Evolutionary conservation across 345 rosid species (phyloP), one percentile per base, ranked within the genome.

Genomic region (Gossypium raimondii): DNA sequence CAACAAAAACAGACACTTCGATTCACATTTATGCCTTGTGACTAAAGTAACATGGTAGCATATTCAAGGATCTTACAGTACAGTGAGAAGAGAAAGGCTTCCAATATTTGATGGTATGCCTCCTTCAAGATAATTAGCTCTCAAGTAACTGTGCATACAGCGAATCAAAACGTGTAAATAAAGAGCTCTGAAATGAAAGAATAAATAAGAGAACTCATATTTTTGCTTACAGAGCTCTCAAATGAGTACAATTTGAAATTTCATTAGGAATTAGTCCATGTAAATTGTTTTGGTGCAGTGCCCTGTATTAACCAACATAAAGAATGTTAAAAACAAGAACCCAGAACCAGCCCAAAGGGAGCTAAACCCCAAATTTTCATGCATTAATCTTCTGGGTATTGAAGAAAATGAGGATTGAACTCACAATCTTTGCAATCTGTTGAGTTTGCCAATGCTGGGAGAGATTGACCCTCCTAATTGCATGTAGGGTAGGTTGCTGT

Each of bases 81-180:
- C 91, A 69, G 84, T 85, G 76, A 94, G 97, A 72, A 82, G 82
- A 3, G 92, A 81, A 67, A 92, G 97, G 80, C 89, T 92, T 77
- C 97, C 98, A 13, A 92, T 84, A 77, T 84, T 84, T 6, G 91
- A 79, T 41, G 98, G 98, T 63, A 94, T 88, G 74, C 91, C 97
- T 44, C 98, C 98, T 84, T 92, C 97, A 11, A 94, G 88, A 85
- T 84, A 94, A 82, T 92, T 94, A 74, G 85, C 97, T 70, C 97
- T 89, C 86, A 94, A 81, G 76, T 92, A 94, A 85, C 98, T 94
- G 78, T 14, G 79, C 0, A 69, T 11, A 78, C 27, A 45, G 20
- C 38, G 68, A 78, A 45, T 66, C 22, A 22, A 59, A 71, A 47
- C 78, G 73, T 58, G 73, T 48, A 50, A 43, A 44, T 27, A 3